Conservation (phyloP, 768 basidiomycete genomes). For the Rhodotorula kratochvilovae region DNA sequence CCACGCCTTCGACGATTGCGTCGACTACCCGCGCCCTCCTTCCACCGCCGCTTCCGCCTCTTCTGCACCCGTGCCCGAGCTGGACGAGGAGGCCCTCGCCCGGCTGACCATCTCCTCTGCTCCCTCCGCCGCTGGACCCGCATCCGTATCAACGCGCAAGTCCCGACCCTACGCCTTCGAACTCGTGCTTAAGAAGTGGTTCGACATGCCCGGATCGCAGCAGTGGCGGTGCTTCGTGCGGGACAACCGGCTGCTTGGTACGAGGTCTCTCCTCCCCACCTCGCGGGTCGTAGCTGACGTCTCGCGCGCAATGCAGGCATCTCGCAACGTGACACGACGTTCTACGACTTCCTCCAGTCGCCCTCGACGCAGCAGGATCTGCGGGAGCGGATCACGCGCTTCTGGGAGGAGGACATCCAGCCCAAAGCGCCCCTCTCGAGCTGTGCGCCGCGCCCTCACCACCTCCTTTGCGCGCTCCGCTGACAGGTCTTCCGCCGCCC, state of each 20-base stretch:
- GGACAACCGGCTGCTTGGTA: conserved; percentile 66
- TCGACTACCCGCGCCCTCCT: conserved; percentile 20
- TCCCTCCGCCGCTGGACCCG: background rate
- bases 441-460: conserved; percentile 56
- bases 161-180: conserved; percentile 54
- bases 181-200: conserved; percentile 85
- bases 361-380: conserved; percentile 57
- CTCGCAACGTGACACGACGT: conserved; percentile 80
- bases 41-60: no score
- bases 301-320: conserved; percentile 55
- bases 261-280: conserved; percentile 18
- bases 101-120: background rate
- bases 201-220: conserved; percentile 71
- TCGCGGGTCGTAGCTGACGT: background rate
- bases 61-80: background rate
- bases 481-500: background rate
- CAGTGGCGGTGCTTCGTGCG: conserved; percentile 90
- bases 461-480: background rate
- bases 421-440: conserved; percentile 59
- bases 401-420: conserved; percentile 68
- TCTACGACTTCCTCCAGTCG: conserved; percentile 80
- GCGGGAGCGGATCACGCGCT: conserved; percentile 53
- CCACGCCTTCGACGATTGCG: conserved; percentile 62
- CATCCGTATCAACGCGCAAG: background rate
- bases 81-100: conserved; percentile 30